phyloP scores from a whole-genome alignment of 2,329 filamentous ascomycete genomes.

The Massarina eburnea region DNA sequence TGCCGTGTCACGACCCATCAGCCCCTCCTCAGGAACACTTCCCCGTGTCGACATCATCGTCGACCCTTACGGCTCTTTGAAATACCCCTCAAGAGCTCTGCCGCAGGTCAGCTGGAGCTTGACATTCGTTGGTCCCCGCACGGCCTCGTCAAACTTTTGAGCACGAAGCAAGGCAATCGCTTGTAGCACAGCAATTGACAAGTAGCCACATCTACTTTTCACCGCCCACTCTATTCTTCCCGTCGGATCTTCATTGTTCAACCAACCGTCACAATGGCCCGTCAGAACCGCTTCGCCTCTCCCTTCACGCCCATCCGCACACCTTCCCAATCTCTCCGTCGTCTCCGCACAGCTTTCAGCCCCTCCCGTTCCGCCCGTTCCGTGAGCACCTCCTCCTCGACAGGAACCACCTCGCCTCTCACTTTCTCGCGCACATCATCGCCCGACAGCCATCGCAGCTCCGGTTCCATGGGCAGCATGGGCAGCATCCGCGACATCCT shows the following conservation, averaged over 20 bases:
- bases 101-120: slow-evolving; percentile 4
- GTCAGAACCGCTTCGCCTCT: slow-evolving; percentile 42
- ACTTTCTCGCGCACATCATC: slow-evolving; percentile 33
- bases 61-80: neutral
- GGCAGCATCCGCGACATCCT: slow-evolving; percentile 34
- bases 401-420: slow-evolving; percentile 31
- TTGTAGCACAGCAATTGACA: slow-evolving; percentile 9
- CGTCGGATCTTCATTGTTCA: slow-evolving; percentile 2
- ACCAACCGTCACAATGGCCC: slow-evolving; percentile 29
- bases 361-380: slow-evolving; percentile 36
- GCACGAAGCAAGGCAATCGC: slow-evolving; percentile 6
- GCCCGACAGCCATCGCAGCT: slow-evolving; percentile 32
- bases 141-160: neutral
- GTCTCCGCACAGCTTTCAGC: slow-evolving; percentile 39
- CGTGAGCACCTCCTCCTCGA: slow-evolving; percentile 18
- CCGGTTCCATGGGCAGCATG: slow-evolving; percentile 18
- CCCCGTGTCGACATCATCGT: neutral
- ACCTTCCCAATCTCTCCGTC: slow-evolving; percentile 30
- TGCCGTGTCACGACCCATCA: slow-evolving; percentile 10
- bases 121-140: slow-evolving; percentile 4
- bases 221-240: slow-evolving; percentile 5
- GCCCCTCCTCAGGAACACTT: slow-evolving; percentile 6
- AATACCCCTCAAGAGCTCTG: slow-evolving; percentile 6
- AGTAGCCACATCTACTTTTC: slow-evolving; percentile 1
- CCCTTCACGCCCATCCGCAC: slow-evolving; percentile 37